A percentile compares a stretch with the other conserved stretches of the same genome.
These are phyloP conservation scores for Umbilicus rupestris DNA, from an alignment of 164 flowering plant genomes.

Conservation along the genomic window DNA sequence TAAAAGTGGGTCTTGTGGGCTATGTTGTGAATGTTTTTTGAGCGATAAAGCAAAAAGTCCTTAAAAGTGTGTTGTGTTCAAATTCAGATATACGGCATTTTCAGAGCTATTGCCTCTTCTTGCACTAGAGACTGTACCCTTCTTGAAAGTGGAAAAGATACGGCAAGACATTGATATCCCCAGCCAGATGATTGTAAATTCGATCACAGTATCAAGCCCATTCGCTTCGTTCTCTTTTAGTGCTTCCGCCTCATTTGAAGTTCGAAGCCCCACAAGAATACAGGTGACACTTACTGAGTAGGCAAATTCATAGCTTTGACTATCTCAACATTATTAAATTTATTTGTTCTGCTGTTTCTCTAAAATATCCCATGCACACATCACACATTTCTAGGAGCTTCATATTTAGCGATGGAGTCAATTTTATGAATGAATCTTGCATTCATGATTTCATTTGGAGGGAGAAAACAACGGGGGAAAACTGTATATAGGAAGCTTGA, in stretches of 20 bases:
- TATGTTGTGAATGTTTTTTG: not conserved
- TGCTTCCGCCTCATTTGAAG: constrained; percentile 83
- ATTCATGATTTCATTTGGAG: not conserved
- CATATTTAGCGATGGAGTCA: not conserved
- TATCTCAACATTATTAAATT: not conserved
- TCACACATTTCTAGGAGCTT: not conserved
- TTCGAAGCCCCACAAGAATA: constrained; percentile 77
- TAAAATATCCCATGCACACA: not conserved
- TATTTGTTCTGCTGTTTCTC: not conserved
- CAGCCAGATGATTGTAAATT: constrained; percentile 49
- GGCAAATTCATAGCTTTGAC: not conserved
- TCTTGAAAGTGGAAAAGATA: constrained; percentile 63
- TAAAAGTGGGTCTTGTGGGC: not conserved
- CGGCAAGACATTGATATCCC: constrained; percentile 53
- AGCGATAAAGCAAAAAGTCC: not conserved
- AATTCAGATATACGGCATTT: constrained; percentile 81
- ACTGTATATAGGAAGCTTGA: not conserved
- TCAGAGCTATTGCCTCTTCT: constrained; percentile 94
- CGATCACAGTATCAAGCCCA: constrained; percentile 55
- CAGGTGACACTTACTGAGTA: constrained; percentile 41
- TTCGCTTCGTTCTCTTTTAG: constrained; percentile 75
- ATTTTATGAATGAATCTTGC: not conserved
- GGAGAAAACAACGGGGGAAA: too few species aligned
- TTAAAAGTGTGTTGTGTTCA: not conserved
- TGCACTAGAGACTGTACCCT: constrained; percentile 59